Evolutionary conservation across 2,329 filamentous ascomycete genomes (phyloP).

Genomic region (Didymella segeticola): DNA sequence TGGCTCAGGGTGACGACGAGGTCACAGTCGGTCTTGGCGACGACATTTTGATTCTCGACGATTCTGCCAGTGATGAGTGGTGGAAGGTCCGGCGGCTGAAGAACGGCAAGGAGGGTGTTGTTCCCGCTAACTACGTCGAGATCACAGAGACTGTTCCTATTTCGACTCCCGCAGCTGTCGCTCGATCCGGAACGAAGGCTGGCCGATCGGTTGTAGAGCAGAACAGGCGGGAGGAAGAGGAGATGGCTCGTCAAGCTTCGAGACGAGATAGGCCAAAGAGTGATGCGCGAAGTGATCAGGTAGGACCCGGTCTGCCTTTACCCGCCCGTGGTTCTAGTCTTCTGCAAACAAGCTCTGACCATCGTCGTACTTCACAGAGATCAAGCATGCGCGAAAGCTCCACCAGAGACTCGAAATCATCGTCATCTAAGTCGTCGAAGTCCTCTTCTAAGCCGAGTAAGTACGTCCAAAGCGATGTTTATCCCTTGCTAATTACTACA

Average conservation of each 20-base stretch:
- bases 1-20: conserved; percentile 95
- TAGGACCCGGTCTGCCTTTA: conserved; percentile 78
- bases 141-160: conserved; percentile 72
- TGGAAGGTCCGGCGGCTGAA: conserved; percentile 92
- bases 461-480: conserved; percentile 46
- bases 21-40: conserved; percentile 90
- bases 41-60: conserved; percentile 88
- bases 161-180: conserved; percentile 55
- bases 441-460: conserved; percentile 74
- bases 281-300: conserved; percentile 67
- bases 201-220: conserved; percentile 77
- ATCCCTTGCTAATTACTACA: conserved; percentile 12
- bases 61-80: conserved; percentile 95
- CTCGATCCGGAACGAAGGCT: conserved; percentile 63
- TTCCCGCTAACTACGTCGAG: conserved; percentile 96
- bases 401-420: conserved; percentile 59
- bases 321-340: conserved; percentile 83
- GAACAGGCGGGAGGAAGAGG: conserved; percentile 78
- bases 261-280: conserved; percentile 65
- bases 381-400: conserved; percentile 73
- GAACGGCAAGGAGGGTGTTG: conserved; percentile 93
- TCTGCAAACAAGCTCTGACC: conserved; percentile 69
- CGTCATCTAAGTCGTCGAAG: conserved; percentile 46
- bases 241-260: conserved; percentile 80
- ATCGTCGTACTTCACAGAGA: conserved; percentile 74